phyloP scores from a whole-genome alignment of 768 basidiomycete genomes.

The Rhodotorula graminis region DNA sequence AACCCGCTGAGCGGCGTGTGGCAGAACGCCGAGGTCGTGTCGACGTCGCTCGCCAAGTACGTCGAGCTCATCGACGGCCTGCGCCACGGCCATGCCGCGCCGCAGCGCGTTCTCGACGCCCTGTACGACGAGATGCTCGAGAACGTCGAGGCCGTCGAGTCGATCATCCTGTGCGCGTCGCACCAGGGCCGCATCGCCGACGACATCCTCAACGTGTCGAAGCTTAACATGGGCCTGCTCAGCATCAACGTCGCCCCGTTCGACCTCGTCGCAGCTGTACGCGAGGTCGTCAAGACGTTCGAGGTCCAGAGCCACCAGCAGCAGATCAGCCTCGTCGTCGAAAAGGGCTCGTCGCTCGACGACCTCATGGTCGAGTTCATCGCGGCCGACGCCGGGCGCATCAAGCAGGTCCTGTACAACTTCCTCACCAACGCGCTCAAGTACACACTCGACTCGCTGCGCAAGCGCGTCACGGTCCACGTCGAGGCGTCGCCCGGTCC shows the following conservation, averaged over 20 bases:
- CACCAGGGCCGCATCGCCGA: constrained; percentile 37
- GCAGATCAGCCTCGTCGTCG: constrained; percentile 22
- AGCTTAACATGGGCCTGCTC: constrained; percentile 33
- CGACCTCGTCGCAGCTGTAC: constrained; percentile 15
- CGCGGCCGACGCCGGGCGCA: constrained; percentile 19
- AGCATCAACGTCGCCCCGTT: constrained; percentile 15
- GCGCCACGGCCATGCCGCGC: background rate
- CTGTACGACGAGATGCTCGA: constrained; percentile 30
- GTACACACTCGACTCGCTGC: constrained; percentile 10
- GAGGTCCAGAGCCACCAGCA: constrained; percentile 32
- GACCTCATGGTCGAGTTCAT: constrained; percentile 12
- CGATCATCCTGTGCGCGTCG: constrained; percentile 33
- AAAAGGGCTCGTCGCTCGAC: constrained; percentile 8
- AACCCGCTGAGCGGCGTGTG: constrained; percentile 35
- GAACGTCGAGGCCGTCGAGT: constrained; percentile 33
- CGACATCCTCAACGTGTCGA: constrained; percentile 34
- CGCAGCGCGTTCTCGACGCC: background rate
- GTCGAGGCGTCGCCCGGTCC: constrained; percentile 9
- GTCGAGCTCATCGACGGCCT: constrained; percentile 26
- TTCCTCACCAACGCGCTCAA: constrained; percentile 20
- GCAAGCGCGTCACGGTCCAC: constrained; percentile 14
- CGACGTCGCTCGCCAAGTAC: constrained; percentile 23
- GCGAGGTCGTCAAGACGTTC: constrained; percentile 24
- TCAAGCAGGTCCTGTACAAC: constrained; percentile 33
- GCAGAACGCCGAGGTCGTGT: constrained; percentile 40